Conservation (phyloP, 2,329 filamentous ascomycete genomes). For the Apiospora hydei region DNA sequence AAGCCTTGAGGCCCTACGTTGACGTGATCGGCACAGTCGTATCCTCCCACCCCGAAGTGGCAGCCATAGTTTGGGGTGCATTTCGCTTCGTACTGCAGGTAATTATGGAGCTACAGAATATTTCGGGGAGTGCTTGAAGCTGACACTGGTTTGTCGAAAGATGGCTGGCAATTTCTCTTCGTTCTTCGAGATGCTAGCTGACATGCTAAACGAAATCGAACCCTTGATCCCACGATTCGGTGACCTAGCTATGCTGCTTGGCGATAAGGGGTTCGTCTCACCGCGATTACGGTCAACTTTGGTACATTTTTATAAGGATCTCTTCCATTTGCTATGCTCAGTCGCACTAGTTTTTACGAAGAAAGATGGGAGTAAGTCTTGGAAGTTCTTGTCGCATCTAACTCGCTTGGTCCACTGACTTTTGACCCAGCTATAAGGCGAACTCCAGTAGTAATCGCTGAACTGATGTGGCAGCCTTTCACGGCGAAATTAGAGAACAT, state of each 20-base stretch:
- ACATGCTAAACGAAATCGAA: neutral
- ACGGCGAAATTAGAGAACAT: neutral
- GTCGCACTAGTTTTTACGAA: neutral
- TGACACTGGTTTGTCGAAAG: neutral
- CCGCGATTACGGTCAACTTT: neutral
- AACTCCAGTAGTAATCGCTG: neutral
- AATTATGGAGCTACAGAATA: neutral
- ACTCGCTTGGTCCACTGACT: too few species aligned
- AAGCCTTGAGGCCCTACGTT: neutral
- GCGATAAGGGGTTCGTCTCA: neutral
- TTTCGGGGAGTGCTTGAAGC: neutral
- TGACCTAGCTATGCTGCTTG: neutral
- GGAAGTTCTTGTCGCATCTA: too few species aligned
- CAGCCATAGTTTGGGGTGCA: neutral
- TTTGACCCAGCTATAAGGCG: neutral
- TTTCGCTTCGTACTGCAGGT: neutral
- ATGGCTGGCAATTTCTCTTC: neutral
- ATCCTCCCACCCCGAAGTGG: neutral
- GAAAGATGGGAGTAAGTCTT: neutral
- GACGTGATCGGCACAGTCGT: neutral
- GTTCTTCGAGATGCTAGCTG: neutral
- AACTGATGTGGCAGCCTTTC: neutral
- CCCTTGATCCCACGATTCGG: neutral
- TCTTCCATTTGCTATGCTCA: neutral
- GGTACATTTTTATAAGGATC: neutral